These are phyloP conservation scores for Podospora sp. DNA, from an alignment of 495 filamentous ascomycete species.

Conservation along the genomic window DNA sequence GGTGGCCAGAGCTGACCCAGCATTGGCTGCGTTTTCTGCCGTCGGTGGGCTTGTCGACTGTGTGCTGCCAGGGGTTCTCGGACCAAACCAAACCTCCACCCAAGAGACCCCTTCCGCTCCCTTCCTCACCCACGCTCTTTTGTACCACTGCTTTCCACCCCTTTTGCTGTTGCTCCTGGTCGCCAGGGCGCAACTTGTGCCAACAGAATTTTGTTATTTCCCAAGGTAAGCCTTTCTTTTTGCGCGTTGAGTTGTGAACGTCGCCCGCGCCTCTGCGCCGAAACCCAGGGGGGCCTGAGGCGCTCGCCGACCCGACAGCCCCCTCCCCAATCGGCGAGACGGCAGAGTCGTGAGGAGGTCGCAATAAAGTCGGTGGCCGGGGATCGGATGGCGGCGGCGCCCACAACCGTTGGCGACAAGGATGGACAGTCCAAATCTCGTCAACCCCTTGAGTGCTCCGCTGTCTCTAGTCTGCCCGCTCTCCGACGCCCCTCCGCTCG, in stretches of 20 bases:
- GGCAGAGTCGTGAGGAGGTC: background rate
- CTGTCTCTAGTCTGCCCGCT: conserved; percentile 7
- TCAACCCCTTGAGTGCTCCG: conserved; percentile 13
- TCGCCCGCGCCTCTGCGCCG: conserved; percentile 10
- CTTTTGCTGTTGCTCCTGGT: conserved; percentile 41
- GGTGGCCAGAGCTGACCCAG: conserved; percentile 28
- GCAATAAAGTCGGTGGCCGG: conserved; percentile 10
- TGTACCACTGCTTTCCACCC: conserved; percentile 34
- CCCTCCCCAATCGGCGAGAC: background rate
- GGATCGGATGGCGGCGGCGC: conserved; percentile 14
- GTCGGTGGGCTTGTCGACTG: conserved; percentile 21
- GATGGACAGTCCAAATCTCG: background rate
- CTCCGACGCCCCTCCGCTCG: conserved; percentile 3
- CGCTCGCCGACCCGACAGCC: conserved; percentile 2
- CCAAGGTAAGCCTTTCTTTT: conserved; percentile 27
- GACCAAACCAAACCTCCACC: conserved; percentile 40
- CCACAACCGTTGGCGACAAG: conserved; percentile 11
- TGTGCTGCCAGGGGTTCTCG: conserved; percentile 29
- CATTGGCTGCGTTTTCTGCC: conserved; percentile 29
- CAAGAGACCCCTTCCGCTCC: conserved; percentile 36
- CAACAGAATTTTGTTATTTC: conserved; percentile 35
- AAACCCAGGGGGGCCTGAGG: background rate
- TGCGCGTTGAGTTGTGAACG: background rate
- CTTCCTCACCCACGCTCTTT: conserved; percentile 41
- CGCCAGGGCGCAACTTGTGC: conserved; percentile 43